Conservation (phyloP, 257 asterid species). For the Fraxinus excelsior region DNA sequence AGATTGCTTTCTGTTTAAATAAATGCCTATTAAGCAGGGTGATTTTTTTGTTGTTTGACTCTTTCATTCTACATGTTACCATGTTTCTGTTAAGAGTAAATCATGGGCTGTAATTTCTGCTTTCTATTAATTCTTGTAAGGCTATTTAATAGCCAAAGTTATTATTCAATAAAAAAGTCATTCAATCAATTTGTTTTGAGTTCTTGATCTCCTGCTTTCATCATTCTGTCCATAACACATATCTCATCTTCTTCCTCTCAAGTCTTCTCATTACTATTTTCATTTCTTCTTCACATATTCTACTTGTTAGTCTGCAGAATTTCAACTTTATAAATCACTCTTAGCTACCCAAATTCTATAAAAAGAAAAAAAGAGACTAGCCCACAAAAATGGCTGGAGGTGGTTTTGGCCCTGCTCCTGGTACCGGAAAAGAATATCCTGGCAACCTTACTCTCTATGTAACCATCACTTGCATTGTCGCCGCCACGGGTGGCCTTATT, state of each 20-base stretch:
- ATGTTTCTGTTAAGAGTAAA: too few species aligned
- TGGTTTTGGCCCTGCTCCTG: constrained; percentile 54
- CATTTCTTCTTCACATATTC: neutral
- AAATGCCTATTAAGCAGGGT: too few species aligned
- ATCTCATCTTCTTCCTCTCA: neutral
- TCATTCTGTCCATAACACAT: neutral
- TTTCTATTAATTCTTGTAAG: too few species aligned
- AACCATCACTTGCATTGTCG: constrained; percentile 68
- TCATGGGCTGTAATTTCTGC: too few species aligned
- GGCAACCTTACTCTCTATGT: constrained; percentile 73
- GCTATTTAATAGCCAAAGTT: too few species aligned
- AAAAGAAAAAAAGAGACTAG: too few species aligned
- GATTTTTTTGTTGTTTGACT: too few species aligned
- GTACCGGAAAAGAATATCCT: constrained; percentile 60
- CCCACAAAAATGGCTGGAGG: constrained; percentile 74
- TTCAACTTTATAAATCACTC: neutral
- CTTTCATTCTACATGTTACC: too few species aligned
- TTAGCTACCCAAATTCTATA: neutral
- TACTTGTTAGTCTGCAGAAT: neutral
- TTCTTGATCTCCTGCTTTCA: too few species aligned
- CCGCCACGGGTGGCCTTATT: constrained; percentile 94
- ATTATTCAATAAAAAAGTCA: too few species aligned
- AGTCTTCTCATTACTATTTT: neutral
- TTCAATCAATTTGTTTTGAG: too few species aligned
- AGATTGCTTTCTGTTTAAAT: too few species aligned